Base-by-base conservation (phyloP, 1,284 basidiomycete genomes). In the Testicularia cyperi region DNA sequence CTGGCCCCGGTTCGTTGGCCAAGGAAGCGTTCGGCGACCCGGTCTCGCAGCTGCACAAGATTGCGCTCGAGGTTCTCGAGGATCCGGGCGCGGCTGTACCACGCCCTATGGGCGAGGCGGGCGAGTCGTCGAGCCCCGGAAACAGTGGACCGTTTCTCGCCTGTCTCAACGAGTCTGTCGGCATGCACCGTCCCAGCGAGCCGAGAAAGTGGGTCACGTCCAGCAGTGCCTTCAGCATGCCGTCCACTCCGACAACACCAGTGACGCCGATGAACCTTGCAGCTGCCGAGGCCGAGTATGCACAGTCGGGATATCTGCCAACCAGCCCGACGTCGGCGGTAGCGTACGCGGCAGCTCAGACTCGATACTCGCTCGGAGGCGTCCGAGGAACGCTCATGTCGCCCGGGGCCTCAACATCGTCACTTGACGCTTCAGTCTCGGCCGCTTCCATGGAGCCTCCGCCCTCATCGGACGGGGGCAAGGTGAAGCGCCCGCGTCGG, bases 21-120 rank as follows among this genome's bases (percentile, higher is more conserved):
- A 83, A 90, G 22, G 92, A 96, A 78, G 85, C 88, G 1, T 87
- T 88, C 51, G 91, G 92, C 4, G 91, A 96, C 72, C 88, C 91
- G 5, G 90, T 96, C 18, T 92, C 90, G 15, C 94, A 97, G 74
- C 81, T 95, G 41, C 92, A 95, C 80, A 96, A 70, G 51, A 65
- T 72, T 29, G 68, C 70, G 14, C 62, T 72, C 32, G 70, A 72
- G 41, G 56, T 71, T 24, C 46, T 69, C 21, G 68, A 72, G 26
- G 56, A 66, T 34, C 44, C 56, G 9, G 30, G 51, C 23, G 56
- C 46, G 5, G 42, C 46, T 2, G 57, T 42, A 19, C 53, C 61
- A 15, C 42, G 45, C 5, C 41, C 48, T 15, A 32, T 26, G 4
- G 48, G 49, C 30, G 63, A 55, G 22, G 25, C 45, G 22, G 61